phyloP scores from a whole-genome alignment of 306 rosid genomes.

The Cucurbita argyrosperma region DNA sequence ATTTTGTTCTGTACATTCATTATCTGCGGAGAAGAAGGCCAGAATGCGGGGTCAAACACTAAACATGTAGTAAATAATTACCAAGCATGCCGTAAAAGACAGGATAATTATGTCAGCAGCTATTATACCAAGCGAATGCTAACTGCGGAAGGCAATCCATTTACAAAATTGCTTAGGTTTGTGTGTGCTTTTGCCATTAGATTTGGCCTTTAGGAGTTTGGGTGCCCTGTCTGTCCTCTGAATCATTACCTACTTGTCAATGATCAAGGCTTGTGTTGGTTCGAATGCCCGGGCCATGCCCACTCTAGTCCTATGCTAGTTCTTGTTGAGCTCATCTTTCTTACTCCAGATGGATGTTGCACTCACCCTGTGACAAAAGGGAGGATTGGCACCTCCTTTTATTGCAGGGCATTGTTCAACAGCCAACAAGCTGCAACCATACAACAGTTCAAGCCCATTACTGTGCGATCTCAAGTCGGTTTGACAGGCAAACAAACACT shows the following conservation, averaged over 20 bases:
- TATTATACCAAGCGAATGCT: not conserved
- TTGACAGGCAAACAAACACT: too few relatives aligned
- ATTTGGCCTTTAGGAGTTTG: not conserved
- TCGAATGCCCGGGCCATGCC: slow-evolving; percentile 64
- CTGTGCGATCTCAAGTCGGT: too few relatives aligned
- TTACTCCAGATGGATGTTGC: slow-evolving; percentile 42
- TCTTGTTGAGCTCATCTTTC: slow-evolving; percentile 71
- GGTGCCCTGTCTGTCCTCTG: slow-evolving; percentile 41
- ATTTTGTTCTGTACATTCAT: not conserved
- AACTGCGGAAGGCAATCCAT: not conserved
- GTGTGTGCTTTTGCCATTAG: not conserved
- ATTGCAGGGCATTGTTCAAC: too few relatives aligned
- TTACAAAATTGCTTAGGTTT: not conserved
- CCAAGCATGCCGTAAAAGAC: not conserved
- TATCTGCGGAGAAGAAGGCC: not conserved
- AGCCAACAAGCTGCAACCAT: too few relatives aligned
- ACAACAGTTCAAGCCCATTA: too few relatives aligned
- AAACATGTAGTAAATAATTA: not conserved
- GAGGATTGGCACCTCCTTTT: slow-evolving; percentile 10
- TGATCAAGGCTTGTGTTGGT: slow-evolving; percentile 61
- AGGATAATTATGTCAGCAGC: not conserved
- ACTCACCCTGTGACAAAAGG: slow-evolving; percentile 27
- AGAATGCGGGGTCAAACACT: not conserved
- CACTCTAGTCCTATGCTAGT: slow-evolving; percentile 38
- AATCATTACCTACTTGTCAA: slow-evolving; percentile 50